These are phyloP conservation scores for Cutaneotrichosporon cutaneum DNA, from an alignment of 1,284 basidiomycete genomes.

Conservation along the genomic window DNA sequence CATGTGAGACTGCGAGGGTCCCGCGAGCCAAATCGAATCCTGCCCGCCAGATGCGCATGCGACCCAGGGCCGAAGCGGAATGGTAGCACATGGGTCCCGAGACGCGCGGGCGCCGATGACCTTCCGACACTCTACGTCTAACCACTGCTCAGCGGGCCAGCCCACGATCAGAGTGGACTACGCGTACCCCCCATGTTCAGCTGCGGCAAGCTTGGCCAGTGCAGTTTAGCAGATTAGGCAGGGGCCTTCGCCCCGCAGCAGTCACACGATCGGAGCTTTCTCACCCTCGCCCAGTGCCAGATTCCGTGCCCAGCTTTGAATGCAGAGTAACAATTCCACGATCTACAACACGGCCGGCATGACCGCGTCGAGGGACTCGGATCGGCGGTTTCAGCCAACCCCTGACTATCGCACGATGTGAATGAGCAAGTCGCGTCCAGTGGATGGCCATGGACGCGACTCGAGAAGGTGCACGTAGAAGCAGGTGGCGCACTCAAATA, in stretches of 20 bases:
- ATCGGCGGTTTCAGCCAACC: not conserved
- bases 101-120: not conserved
- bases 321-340: not conserved
- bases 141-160: too few relatives aligned
- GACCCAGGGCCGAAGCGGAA: not conserved
- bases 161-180: too few relatives aligned
- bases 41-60: not conserved
- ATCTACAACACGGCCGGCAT: not conserved
- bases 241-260: not conserved
- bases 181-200: too few relatives aligned
- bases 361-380: not conserved
- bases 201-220: not conserved
- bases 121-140: not conserved
- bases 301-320: too few relatives aligned
- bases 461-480: not conserved
- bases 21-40: not conserved
- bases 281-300: not conserved
- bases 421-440: not conserved
- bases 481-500: too few relatives aligned
- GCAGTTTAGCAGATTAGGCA: not conserved
- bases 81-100: not conserved
- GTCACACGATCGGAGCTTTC: not conserved
- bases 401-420: not conserved
- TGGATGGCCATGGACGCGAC: not conserved
- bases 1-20: not conserved